Percentiles rank a stretch among this genome's conserved stretches.
phyloP scores from a whole-genome alignment of 306 rosid genomes.

The Oemleria cerasiformis region DNA sequence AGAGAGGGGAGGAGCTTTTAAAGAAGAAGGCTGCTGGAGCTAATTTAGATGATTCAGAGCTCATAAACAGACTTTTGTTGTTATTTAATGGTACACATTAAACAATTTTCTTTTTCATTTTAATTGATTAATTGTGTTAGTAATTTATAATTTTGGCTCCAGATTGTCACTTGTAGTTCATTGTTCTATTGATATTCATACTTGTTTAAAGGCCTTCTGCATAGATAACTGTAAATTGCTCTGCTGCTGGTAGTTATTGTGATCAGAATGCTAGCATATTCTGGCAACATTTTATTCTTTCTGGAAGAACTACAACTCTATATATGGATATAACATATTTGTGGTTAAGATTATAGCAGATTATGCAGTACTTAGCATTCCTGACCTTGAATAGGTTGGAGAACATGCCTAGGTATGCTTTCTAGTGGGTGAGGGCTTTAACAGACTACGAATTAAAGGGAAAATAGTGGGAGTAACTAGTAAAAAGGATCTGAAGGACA shows the following conservation, averaged over 20 bases:
- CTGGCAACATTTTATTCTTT: not conserved
- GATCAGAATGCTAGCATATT: not conserved
- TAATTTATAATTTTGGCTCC: not conserved
- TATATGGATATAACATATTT: not conserved
- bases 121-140: not conserved
- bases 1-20: slow-evolving; percentile 93
- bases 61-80: slow-evolving; percentile 67
- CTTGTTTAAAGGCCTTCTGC: not conserved
- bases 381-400: not conserved
- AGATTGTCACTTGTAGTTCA: not conserved
- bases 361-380: not conserved
- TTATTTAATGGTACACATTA: slow-evolving; percentile 73
- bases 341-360: not conserved
- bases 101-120: slow-evolving; percentile 17
- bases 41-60: slow-evolving; percentile 71
- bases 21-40: slow-evolving; percentile 88
- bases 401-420: not conserved
- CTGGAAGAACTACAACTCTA: not conserved
- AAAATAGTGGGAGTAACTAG: too few relatives aligned
- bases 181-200: not conserved
- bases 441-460: too few relatives aligned
- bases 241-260: not conserved
- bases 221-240: not conserved
- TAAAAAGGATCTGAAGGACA: too few relatives aligned
- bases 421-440: not conserved